These are phyloP conservation scores for Fusarium austroafricanum DNA, from an alignment of 2,329 filamentous ascomycete genomes.

Conservation along the genomic window DNA sequence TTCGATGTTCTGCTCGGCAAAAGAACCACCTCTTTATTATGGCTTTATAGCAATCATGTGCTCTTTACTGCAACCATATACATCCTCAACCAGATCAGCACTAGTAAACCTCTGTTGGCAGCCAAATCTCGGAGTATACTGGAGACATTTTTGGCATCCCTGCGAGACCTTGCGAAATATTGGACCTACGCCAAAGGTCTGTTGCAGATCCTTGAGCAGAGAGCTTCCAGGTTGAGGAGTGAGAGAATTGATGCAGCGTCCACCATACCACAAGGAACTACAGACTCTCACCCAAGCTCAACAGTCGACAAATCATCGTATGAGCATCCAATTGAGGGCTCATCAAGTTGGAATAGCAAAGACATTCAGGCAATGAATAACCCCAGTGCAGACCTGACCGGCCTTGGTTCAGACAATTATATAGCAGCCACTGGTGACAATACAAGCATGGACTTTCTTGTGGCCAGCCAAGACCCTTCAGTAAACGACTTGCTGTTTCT, in stretches of 20 bases:
- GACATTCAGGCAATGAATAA: rapidly evolving
- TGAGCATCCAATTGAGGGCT: neutral
- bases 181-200: constrained; percentile 11
- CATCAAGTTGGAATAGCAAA: neutral
- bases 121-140: constrained; percentile 5
- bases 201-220: constrained; percentile 5
- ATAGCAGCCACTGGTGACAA: rapidly evolving
- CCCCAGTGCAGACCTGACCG: too few relatives aligned
- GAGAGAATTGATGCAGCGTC: neutral
- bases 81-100: constrained; percentile 8
- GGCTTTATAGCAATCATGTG: constrained; percentile 21
- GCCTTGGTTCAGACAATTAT: neutral
- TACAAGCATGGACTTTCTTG: neutral
- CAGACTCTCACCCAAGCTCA: neutral
- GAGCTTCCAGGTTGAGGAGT: neutral
- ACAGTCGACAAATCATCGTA: neutral
- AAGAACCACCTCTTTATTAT: neutral
- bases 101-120: neutral
- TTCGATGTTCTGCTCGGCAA: constrained; percentile 5
- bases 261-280: neutral
- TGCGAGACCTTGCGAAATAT: constrained; percentile 1
- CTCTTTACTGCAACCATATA: constrained; percentile 14
- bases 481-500: constrained; percentile 2
- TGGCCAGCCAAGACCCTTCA: neutral
- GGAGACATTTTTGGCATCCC: neutral